phyloP scores from a whole-genome alignment of 2,329 filamentous ascomycete species.

The Dendrostoma leiphaemia region DNA sequence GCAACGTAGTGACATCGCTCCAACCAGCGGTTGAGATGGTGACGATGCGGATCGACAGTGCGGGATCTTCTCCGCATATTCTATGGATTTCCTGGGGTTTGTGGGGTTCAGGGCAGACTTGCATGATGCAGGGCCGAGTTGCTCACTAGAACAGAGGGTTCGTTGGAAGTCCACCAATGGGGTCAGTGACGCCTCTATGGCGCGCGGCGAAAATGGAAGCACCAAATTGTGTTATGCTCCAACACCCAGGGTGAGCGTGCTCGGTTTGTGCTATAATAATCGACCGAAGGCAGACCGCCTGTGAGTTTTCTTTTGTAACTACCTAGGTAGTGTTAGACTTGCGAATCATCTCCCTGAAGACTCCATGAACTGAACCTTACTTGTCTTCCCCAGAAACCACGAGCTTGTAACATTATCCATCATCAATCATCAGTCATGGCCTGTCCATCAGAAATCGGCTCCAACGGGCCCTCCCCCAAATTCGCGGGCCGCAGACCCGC shows the following conservation, averaged over 20 bases:
- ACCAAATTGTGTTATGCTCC: neutral
- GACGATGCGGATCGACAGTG: neutral
- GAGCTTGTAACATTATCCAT: neutral
- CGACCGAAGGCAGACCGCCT: neutral
- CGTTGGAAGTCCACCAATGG: constrained; percentile 15
- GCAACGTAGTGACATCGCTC: constrained; percentile 3
- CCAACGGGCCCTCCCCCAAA: too few species aligned
- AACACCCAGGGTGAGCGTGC: neutral
- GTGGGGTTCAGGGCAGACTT: neutral
- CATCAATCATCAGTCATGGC: neutral
- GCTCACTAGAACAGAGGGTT: neutral
- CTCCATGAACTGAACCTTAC: neutral
- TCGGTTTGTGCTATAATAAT: constrained; percentile 13
- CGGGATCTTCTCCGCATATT: constrained; percentile 1
- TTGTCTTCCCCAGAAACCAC: neutral
- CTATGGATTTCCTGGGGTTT: neutral
- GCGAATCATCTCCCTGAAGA: neutral
- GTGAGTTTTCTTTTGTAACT: too few species aligned
- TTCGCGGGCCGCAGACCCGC: too few species aligned
- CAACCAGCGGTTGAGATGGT: neutral
- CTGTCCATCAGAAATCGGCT: too few species aligned
- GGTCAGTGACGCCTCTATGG: neutral
- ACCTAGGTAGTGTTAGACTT: neutral
- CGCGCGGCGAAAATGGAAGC: neutral
- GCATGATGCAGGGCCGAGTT: neutral